Conservation (phyloP, 805 yeast genomes). For the Hanseniaspora occidentalis region DNA sequence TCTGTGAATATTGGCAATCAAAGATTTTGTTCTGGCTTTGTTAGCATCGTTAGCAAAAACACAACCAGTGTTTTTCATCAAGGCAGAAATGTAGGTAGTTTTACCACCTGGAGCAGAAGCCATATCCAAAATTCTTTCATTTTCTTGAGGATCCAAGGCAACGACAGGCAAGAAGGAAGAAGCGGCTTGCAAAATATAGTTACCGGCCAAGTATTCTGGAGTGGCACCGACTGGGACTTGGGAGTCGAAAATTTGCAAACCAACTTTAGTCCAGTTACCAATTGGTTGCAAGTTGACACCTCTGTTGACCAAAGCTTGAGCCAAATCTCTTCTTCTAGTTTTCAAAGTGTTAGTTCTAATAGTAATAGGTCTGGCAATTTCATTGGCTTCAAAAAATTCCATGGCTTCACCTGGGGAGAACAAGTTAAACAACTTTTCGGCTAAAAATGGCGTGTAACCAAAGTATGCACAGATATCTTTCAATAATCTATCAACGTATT, state of each 20-base stretch:
- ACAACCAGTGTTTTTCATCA: slow-evolving; percentile 97
- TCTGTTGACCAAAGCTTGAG: slow-evolving; percentile 86
- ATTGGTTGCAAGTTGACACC: slow-evolving; percentile 97
- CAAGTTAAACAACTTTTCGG: slow-evolving; percentile 83
- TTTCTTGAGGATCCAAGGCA: slow-evolving; percentile 96
- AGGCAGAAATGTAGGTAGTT: slow-evolving; percentile 85
- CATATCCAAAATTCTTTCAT: slow-evolving; percentile 94
- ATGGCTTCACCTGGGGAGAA: slow-evolving; percentile 93
- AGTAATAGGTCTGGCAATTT: slow-evolving; percentile 90
- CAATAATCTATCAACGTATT: slow-evolving; percentile 65
- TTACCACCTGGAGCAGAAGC: slow-evolving; percentile 99
- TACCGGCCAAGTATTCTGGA: slow-evolving; percentile 96
- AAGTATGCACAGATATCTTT: slow-evolving; percentile 86
- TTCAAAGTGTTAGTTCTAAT: slow-evolving; percentile 95
- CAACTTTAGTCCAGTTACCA: slow-evolving; percentile 97
- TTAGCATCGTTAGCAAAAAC: slow-evolving; percentile 96
- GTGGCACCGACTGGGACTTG: slow-evolving; percentile 99
- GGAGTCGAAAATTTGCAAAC: slow-evolving; percentile 92
- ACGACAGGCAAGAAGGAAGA: slow-evolving; percentile 94
- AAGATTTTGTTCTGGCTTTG: slow-evolving; percentile 89
- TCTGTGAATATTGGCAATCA: slow-evolving; percentile 95
- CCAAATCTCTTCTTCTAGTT: slow-evolving; percentile 90
- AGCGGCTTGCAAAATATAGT: slow-evolving; percentile 95
- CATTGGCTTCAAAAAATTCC: slow-evolving; percentile 98
- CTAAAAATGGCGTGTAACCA: slow-evolving; percentile 84